Conservation (phyloP, 1,284 basidiomycete genomes). For the Cystobasidium slooffiae region DNA sequence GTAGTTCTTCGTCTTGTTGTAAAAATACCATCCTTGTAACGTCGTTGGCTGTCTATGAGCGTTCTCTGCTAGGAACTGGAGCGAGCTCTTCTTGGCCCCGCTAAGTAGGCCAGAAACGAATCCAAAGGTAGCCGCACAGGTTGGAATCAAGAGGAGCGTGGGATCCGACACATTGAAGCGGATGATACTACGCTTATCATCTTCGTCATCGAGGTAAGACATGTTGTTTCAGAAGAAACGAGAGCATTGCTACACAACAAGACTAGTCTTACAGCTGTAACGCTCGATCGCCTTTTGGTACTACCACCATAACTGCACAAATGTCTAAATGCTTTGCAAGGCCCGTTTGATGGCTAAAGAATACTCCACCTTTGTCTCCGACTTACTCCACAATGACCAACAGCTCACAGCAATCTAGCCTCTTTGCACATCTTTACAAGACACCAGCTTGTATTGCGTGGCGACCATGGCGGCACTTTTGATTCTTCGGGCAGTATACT, state of each 20-base stretch:
- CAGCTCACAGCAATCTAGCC: constrained; percentile 14
- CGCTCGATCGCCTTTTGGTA: not conserved
- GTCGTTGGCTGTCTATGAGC: constrained; percentile 77
- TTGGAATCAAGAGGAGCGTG: constrained; percentile 49
- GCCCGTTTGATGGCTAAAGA: not conserved
- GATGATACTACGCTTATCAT: constrained; percentile 18
- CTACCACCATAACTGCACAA: too few species aligned
- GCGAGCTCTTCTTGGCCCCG: constrained; percentile 58
- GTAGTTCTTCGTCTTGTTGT: constrained; percentile 91
- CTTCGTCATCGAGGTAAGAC: not conserved
- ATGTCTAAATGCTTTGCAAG: too few species aligned
- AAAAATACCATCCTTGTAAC: constrained; percentile 84
- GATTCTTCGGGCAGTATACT: constrained; percentile 5
- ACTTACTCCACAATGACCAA: not conserved
- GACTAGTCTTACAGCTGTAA: not conserved
- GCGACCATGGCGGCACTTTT: constrained; percentile 28
- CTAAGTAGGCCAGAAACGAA: constrained; percentile 52
- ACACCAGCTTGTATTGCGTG: constrained; percentile 30
- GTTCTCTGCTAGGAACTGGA: constrained; percentile 65
- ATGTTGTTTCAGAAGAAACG: constrained; percentile 7
- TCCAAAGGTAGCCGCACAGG: constrained; percentile 47
- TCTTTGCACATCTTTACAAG: constrained; percentile 36
- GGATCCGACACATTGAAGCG: constrained; percentile 39
- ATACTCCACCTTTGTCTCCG: not conserved
- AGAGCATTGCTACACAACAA: not conserved